Evolutionary conservation across 768 basidiomycete genomes (phyloP).

Genomic region (Aureoboletus auriporus): DNA sequence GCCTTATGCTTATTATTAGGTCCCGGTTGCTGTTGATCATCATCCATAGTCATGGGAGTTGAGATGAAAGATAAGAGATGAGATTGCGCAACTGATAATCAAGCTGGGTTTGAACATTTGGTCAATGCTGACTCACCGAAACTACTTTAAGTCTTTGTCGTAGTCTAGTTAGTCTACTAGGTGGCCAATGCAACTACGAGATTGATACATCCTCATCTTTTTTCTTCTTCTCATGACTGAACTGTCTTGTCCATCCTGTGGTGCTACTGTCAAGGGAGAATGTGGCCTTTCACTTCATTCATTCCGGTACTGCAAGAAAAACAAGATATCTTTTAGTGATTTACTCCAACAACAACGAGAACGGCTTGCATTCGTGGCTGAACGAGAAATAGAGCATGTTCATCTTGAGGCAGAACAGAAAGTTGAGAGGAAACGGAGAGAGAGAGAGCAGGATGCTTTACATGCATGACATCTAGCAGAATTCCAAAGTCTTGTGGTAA

Average conservation of each 20-base stretch:
- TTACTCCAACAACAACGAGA: neutral
- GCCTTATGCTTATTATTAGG: neutral
- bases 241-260: neutral
- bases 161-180: too few species aligned
- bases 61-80: too few species aligned
- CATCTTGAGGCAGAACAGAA: neutral
- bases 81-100: too few species aligned
- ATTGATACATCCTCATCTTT: too few species aligned
- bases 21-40: too few species aligned
- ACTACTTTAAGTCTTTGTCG: too few species aligned
- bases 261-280: neutral
- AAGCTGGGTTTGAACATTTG: too few species aligned
- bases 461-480: neutral
- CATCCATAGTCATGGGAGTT: too few species aligned
- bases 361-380: neutral
- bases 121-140: too few species aligned
- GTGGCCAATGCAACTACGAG: too few species aligned
- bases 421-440: neutral
- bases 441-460: neutral
- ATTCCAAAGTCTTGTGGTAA: neutral
- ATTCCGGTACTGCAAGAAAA: neutral
- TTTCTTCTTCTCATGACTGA: neutral
- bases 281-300: neutral
- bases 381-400: neutral
- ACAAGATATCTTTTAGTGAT: neutral